Evolutionary conservation across 2,329 filamentous ascomycete genomes (phyloP).

Genomic region (Xylariaceae sp.): DNA sequence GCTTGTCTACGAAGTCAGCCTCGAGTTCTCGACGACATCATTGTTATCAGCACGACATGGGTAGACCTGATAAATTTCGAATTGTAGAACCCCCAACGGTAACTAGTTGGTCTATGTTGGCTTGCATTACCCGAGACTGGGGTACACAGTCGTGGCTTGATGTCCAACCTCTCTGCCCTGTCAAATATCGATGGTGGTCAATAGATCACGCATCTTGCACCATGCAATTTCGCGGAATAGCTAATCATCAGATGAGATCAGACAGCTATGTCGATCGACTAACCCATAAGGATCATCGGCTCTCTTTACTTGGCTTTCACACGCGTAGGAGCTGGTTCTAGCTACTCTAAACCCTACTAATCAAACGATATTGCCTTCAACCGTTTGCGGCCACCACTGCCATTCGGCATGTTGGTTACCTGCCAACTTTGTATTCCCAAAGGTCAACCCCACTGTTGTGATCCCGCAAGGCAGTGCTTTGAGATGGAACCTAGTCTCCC

Average conservation of each 20-base stretch:
- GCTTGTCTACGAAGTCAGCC: slow-evolving; percentile 23
- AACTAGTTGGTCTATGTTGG: slow-evolving; percentile 28
- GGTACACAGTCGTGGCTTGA: slow-evolving; percentile 12
- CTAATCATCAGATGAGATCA: slow-evolving; percentile 4
- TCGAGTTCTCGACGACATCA: slow-evolving; percentile 22
- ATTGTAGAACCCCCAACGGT: slow-evolving; percentile 18
- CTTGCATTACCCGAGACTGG: slow-evolving; percentile 26
- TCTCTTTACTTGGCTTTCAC: background rate
- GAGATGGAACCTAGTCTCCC: slow-evolving; percentile 5
- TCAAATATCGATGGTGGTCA: slow-evolving; percentile 20
- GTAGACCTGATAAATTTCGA: slow-evolving; percentile 14
- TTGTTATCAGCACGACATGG: slow-evolving; percentile 24
- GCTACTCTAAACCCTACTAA: background rate
- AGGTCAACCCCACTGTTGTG: slow-evolving; percentile 8
- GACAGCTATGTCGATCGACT: background rate
- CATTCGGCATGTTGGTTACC: slow-evolving; percentile 1
- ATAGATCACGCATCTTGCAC: slow-evolving; percentile 9
- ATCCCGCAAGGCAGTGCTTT: slow-evolving; percentile 1
- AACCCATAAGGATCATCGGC: background rate
- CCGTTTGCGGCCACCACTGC: too few species aligned
- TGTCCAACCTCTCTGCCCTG: slow-evolving; percentile 13
- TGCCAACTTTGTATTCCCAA: slow-evolving; percentile 22
- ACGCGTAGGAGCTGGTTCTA: background rate
- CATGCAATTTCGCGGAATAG: slow-evolving; percentile 1
- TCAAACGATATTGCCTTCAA: background rate